phyloP scores from a whole-genome alignment of 1,284 basidiomycete genomes.

The Paramarasmius palmivorus region DNA sequence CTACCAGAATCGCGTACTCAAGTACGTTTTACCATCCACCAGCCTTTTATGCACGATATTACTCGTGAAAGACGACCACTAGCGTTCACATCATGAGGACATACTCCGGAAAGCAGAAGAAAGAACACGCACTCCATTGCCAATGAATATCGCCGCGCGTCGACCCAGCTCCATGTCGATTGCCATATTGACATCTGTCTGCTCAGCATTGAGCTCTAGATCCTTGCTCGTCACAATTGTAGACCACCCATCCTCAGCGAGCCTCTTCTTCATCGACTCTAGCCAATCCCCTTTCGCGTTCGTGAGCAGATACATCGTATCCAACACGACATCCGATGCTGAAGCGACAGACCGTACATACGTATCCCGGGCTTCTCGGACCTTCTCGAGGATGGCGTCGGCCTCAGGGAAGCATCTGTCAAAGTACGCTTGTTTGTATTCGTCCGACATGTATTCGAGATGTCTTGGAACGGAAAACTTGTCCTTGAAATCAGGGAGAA shows the following conservation, averaged over 20 bases:
- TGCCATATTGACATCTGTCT: slow-evolving; percentile 53
- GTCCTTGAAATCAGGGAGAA: slow-evolving; percentile 51
- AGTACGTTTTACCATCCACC: slow-evolving; percentile 37
- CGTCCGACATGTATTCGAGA: slow-evolving; percentile 36
- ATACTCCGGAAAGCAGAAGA: background rate
- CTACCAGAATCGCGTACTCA: slow-evolving; percentile 39
- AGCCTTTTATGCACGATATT: slow-evolving; percentile 42
- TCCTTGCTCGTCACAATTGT: slow-evolving; percentile 48
- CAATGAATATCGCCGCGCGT: slow-evolving; percentile 57
- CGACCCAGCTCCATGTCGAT: slow-evolving; percentile 65
- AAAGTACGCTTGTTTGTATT: slow-evolving; percentile 41
- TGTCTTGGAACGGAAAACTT: slow-evolving; percentile 41
- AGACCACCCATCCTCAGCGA: slow-evolving; percentile 47
- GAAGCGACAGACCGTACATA: slow-evolving; percentile 25
- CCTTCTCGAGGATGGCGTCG: slow-evolving; percentile 35
- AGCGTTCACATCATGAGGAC: background rate
- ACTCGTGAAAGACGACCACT: slow-evolving; percentile 50
- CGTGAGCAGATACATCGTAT: slow-evolving; percentile 57
- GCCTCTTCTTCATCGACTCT: slow-evolving; percentile 39
- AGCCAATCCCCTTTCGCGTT: slow-evolving; percentile 55
- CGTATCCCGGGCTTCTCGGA: slow-evolving; percentile 36
- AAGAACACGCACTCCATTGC: slow-evolving; percentile 65
- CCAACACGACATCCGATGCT: slow-evolving; percentile 33
- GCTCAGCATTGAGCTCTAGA: slow-evolving; percentile 43
- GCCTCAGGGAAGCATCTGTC: slow-evolving; percentile 46